Evolutionary conservation across 139 green algal species (phyloP), one percentile per base, ranked within the genome.

Genomic region (Raphidocelis subcapitata): DNA sequence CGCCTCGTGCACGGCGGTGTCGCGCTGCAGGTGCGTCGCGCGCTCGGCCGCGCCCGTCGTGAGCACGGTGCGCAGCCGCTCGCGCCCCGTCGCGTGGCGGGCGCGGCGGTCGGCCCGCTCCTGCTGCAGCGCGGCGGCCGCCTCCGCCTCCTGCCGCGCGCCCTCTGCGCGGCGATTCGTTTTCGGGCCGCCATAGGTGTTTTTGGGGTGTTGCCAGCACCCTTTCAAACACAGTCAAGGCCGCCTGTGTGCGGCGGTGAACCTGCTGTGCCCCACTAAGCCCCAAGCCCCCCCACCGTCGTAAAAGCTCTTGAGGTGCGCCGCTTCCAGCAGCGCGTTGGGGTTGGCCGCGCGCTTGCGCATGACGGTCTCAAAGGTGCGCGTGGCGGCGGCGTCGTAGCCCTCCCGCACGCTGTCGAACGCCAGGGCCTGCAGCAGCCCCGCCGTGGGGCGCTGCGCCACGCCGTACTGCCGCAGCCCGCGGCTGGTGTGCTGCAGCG

Each of bases 291-390:
- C 8, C 41, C 8, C 41, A 70, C 70, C 72, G 55, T 82, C 65
- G 15, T 60, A 63, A 75, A 88, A 94, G 23, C 60, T 74, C 21
- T 81, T 69, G 47, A 92, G 74, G 55, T 90, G 81, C 71, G 90
- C 76, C 33, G 37, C 55, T 75, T 91, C 86, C 75, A 88, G 81
- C 24, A 90, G 46, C 16, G 60, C 28, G 56, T 91, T 90, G 18
- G 82, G 80, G 62, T 79, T 88, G 26, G 71, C 60, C 10, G 79
- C 83, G 36, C 73, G 75, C 37, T 66, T 69, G 35, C 82, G 77
- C 75, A 92, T 72, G 15, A 69, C 72, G 16, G 90, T 79, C 76
- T 92, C 87, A 81, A 92, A 91, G 52, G 85, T 20, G 8, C 41
- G 8, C 8, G 41, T 49, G 41, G 8, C 12, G 12, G 41, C 65